Base-by-base conservation (phyloP, 2,329 filamentous ascomycete species). In the Penicillium sp. region DNA sequence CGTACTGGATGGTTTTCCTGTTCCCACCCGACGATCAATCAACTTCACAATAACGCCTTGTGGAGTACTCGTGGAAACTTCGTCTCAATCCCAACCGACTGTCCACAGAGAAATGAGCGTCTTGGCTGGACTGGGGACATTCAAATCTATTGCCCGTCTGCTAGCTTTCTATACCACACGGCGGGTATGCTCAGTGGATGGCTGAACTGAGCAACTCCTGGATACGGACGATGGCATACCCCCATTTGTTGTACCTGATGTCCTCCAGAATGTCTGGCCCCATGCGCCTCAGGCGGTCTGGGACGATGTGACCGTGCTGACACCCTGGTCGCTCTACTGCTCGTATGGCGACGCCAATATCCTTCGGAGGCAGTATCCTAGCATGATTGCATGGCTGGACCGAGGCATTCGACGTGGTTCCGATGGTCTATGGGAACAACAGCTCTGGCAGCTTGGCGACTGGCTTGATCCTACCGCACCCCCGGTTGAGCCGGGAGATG, bases 1-100 rank as follows among this genome's bases (percentile, higher is more conserved):
- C 74, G 78, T 17, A 83, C 74, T 0, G 84, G 85, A 0, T 76
- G 68, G 54, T 86, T 87, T 57, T 69, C 78, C 13, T 86, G 81
- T 60, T 87, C 85, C 0, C 71, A 88, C 24, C 26, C 24, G 9
- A 19, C 19, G 26, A 51, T 51, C 3, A 51, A 51, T 56, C 53
- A 66, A 8, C 79, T 88, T 4, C 81, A 86, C 60, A 60, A 78
- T 0, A 88, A 88, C 58, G 79, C 84, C 0, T 67, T 79, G 33
- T 87, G 86, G 85, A 82, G 80, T 4, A 86, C 87, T 81, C 79
- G 80, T 45, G 84, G 84, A 0, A 88, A 88, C 65, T 87, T 88
- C 63, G 67, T 87, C 3, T 80, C 79, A 0, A 74, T 88, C 0
- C 85, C 85, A 0, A 88, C 85, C 0, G 86, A 88, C 66, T 86